Evolutionary conservation across 2,329 filamentous ascomycete genomes (phyloP).

Genomic region (Myriosclerotinia curreyana): DNA sequence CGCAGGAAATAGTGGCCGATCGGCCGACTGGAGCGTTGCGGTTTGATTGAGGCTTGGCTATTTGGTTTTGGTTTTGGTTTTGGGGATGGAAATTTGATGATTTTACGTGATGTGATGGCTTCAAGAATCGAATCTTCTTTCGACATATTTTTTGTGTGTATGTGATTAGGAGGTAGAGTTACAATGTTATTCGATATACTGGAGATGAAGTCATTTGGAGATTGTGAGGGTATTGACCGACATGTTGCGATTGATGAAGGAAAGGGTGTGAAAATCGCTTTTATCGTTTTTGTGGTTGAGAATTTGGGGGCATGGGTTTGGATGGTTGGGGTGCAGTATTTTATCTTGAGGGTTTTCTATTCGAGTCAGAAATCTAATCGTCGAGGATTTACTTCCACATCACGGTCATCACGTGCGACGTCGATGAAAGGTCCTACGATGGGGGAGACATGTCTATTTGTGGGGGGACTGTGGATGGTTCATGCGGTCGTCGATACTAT

Average conservation of each 20-base stretch:
- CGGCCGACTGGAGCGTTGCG: background rate
- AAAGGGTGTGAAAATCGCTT: background rate
- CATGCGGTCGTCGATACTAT: background rate
- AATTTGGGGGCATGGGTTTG: slow-evolving; percentile 6
- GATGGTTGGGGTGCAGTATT: slow-evolving; percentile 16
- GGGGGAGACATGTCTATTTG: background rate
- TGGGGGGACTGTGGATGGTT: background rate
- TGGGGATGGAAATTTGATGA: background rate
- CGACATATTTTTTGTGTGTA: too few relatives aligned
- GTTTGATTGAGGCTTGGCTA: slow-evolving; percentile 4
- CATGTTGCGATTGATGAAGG: background rate
- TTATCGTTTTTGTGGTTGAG: background rate
- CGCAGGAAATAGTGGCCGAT: too few relatives aligned
- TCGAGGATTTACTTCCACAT: background rate
- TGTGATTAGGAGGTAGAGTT: too few relatives aligned
- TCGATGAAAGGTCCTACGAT: background rate
- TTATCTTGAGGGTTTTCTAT: background rate
- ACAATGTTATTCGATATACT: background rate
- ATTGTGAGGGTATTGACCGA: background rate
- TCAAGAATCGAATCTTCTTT: background rate
- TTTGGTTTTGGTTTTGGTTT: background rate
- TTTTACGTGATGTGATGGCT: too few relatives aligned
- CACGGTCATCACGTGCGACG: background rate
- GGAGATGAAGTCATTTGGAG: background rate
- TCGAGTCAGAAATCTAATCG: background rate